Evolutionary conservation across 768 basidiomycete species (phyloP), one percentile per base, ranked within the genome.

Genomic region (Tricholoma hemisulphureum): DNA sequence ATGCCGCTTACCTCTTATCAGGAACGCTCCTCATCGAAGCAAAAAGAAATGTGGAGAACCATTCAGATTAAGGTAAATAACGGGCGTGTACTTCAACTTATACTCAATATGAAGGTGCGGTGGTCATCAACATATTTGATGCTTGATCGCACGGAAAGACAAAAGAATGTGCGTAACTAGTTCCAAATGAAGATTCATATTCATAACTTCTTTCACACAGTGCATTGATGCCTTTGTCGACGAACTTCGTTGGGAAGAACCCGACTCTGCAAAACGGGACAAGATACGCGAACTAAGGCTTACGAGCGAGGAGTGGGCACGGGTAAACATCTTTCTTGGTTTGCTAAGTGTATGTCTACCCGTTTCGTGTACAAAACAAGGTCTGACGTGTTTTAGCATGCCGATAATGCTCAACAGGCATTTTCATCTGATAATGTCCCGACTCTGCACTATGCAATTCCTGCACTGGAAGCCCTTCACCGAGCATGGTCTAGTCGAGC

Each of bases 91-190:
- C 11, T 58, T 13, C 61, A 65, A 29, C 65, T 72, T 20, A 53
- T 73, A 13, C 56, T 71, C 18, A n/a, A n/a, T n/a, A n/a, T n/a
- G n/a, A n/a, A n/a, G n/a, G n/a, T n/a, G n/a, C n/a, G n/a, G n/a
- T 74, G 73, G 73, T 68, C 64, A 2, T 73, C 70, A n/a, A 73
- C 68, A n/a, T 68, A 67, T 58, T 32, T 61, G 1, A 74, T 74
- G 73, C 57, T 72, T 5, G 28, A 64, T 31, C 55, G 63, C 0
- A 65, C 51, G 14, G n/a, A 29, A 35, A 26, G 58, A 50, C n/a
- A 34, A 34, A 10, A 34, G 20, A 16, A 37, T 37, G 37, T 60
- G 18, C 23, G 57, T 32, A 41, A 55, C 28, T 24, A 20, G 29
- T 50, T 51, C 29, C 29, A 10, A 28, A 20, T 21, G 26, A 14